A percentile compares a stretch with the other conserved stretches of the same genome.
Evolutionary conservation across 2,329 filamentous ascomycete species (phyloP).

Genomic region (Colletotrichum sp.): DNA sequence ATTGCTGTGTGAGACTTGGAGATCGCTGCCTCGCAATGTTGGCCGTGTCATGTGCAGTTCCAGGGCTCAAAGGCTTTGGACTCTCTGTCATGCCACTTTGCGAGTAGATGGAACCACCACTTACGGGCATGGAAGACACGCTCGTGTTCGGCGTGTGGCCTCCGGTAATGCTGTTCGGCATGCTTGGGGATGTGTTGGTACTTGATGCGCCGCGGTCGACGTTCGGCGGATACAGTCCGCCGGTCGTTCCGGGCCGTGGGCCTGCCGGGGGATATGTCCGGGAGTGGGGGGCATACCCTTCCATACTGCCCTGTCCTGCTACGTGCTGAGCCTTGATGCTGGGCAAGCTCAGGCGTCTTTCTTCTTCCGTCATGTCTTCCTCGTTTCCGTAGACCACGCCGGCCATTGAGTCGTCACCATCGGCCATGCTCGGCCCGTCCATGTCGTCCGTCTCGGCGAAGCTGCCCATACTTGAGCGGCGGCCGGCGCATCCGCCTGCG

Average conservation of each 20-base stretch:
- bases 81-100: slow-evolving; percentile 83
- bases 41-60: slow-evolving; percentile 54
- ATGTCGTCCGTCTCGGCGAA: slow-evolving; percentile 82
- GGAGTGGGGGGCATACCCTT: slow-evolving; percentile 64
- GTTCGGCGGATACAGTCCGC: slow-evolving; percentile 68
- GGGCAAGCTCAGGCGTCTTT: slow-evolving; percentile 73
- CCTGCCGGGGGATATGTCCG: slow-evolving; percentile 82
- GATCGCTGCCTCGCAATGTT: slow-evolving; percentile 63
- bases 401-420: slow-evolving; percentile 63
- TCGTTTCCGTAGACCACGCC: slow-evolving; percentile 48
- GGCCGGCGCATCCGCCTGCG: slow-evolving; percentile 91
- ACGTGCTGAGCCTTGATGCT: slow-evolving; percentile 77
- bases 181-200: slow-evolving; percentile 59
- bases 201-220: slow-evolving; percentile 60
- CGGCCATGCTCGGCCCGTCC: slow-evolving; percentile 54
- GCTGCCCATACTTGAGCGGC: slow-evolving; percentile 83
- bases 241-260: slow-evolving; percentile 49
- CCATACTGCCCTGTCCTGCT: slow-evolving; percentile 49
- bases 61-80: slow-evolving; percentile 82
- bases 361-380: slow-evolving; percentile 63
- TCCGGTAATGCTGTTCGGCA: slow-evolving; percentile 44
- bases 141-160: slow-evolving; percentile 55
- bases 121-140: slow-evolving; percentile 52
- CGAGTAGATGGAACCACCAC: slow-evolving; percentile 66
- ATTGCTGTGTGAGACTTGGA: slow-evolving; percentile 68